Conservation (phyloP, 352 stramenopile species). For the Globisporangium recalcitrans region DNA sequence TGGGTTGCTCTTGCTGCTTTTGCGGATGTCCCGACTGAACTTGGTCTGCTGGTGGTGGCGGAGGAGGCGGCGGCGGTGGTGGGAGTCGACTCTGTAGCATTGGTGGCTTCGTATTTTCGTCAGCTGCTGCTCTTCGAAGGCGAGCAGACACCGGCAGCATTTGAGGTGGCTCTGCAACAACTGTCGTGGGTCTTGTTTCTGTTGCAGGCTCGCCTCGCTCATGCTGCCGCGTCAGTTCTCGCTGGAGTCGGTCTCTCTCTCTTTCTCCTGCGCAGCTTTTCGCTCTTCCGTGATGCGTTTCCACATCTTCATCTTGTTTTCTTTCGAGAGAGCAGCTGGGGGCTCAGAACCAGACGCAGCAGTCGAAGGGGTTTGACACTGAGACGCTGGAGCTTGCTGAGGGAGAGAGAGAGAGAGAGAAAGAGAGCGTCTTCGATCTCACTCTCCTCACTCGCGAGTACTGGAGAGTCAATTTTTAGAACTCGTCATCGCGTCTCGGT, state of each 20-base stretch:
- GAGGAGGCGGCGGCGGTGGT: background rate
- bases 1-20: background rate
- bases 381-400: background rate
- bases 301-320: constrained; percentile 61
- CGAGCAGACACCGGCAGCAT: background rate
- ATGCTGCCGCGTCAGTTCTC: background rate
- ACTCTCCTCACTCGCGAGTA: background rate
- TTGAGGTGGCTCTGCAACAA: background rate
- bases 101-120: background rate
- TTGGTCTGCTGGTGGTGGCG: background rate
- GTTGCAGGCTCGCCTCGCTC: background rate
- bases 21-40: background rate
- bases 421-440: background rate
- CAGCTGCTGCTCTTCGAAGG: background rate
- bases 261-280: constrained; percentile 25
- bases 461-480: background rate
- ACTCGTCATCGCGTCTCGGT: too few relatives aligned
- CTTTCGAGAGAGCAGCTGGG: constrained; percentile 28
- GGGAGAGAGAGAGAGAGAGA: too few relatives aligned
- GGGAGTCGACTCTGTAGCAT: background rate
- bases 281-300: constrained; percentile 54
- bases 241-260: constrained; percentile 19
- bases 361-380: background rate
- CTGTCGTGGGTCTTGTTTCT: background rate
- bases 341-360: background rate